These are phyloP conservation scores for Thermomucor indicae-seudaticae DNA, from an alignment of 371 early-diverging fungal genomes.

Conservation along the genomic window DNA sequence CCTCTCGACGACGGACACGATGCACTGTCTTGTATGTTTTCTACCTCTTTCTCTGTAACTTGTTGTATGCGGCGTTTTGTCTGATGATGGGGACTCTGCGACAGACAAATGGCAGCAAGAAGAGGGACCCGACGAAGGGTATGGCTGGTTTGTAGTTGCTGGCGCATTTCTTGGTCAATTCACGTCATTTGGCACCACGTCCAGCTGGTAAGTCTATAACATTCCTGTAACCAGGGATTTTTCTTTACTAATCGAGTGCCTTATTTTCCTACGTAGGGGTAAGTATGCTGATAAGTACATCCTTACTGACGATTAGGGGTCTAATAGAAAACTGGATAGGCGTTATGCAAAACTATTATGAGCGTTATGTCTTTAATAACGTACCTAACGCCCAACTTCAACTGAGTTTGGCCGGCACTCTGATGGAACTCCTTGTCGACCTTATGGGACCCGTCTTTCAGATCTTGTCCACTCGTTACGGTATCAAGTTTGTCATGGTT, in stretches of 20 bases:
- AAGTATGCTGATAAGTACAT: too few relatives aligned
- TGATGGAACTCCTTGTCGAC: conserved; percentile 24
- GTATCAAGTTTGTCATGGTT: conserved; percentile 19
- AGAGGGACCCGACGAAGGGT: conserved; percentile 49
- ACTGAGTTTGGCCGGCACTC: conserved; percentile 36
- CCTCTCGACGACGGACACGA: too few relatives aligned
- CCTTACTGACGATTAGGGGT: too few relatives aligned
- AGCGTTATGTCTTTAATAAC: conserved; percentile 16
- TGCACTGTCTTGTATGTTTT: too few relatives aligned
- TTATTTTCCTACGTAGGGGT: too few relatives aligned
- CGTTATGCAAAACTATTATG: conserved; percentile 26
- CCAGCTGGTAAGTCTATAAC: conserved; percentile 31
- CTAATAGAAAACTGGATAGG: too few relatives aligned
- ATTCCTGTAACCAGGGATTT: too few relatives aligned
- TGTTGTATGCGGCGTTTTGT: too few relatives aligned
- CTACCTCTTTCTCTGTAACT: too few relatives aligned
- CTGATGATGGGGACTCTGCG: too few relatives aligned
- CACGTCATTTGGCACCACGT: conserved; percentile 46
- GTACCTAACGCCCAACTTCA: conserved; percentile 13
- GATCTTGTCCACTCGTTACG: conserved; percentile 17
- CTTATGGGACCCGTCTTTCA: conserved; percentile 28
- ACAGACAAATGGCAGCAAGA: too few relatives aligned
- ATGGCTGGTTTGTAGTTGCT: conserved; percentile 58
- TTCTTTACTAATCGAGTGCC: too few relatives aligned
- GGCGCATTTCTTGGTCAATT: conserved; percentile 56